phyloP scores from a whole-genome alignment of 805 yeast species.

The Pichia deserticola region DNA sequence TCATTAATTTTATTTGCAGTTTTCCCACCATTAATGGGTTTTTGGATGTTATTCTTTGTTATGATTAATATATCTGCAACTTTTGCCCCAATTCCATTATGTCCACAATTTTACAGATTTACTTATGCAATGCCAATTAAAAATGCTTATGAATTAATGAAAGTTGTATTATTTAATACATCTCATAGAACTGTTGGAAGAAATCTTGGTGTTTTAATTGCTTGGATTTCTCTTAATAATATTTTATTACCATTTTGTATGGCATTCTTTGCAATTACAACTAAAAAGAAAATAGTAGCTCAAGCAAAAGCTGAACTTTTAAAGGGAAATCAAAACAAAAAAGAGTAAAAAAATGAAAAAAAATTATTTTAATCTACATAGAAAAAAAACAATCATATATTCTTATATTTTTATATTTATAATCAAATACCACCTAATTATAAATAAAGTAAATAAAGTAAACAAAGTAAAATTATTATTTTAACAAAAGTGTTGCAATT shows the following conservation, averaged over 20 bases:
- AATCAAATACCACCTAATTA: too few relatives aligned
- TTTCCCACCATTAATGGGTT: slow-evolving; percentile 59
- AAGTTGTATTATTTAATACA: slow-evolving; percentile 50
- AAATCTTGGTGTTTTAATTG: slow-evolving; percentile 16
- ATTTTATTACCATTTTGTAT: slow-evolving; percentile 37
- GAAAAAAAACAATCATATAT: too few relatives aligned
- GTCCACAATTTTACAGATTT: slow-evolving; percentile 49
- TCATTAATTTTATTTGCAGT: slow-evolving; percentile 43
- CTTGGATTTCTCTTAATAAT: slow-evolving; percentile 16
- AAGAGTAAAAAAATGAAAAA: too few relatives aligned
- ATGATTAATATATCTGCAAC: slow-evolving; percentile 62
- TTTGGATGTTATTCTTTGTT: slow-evolving; percentile 69
- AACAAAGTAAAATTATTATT: too few relatives aligned
- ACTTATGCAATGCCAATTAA: slow-evolving; percentile 68
- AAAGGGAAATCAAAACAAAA: too few relatives aligned
- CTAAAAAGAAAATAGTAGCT: slow-evolving; percentile 10
- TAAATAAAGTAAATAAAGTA: too few relatives aligned
- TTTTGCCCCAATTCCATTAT: slow-evolving; percentile 55
- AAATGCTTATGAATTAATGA: slow-evolving; percentile 54
- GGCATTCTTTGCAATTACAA: slow-evolving; percentile 14
- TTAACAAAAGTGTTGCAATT: too few relatives aligned
- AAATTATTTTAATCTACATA: too few relatives aligned
- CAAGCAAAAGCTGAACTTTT: background rate
- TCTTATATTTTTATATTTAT: too few relatives aligned
- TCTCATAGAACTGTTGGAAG: slow-evolving; percentile 40